Percentiles rank a stretch among this genome's conserved stretches.
Conservation (phyloP, 495 filamentous ascomycete genomes). For the Amorphotheca resinae region DNA sequence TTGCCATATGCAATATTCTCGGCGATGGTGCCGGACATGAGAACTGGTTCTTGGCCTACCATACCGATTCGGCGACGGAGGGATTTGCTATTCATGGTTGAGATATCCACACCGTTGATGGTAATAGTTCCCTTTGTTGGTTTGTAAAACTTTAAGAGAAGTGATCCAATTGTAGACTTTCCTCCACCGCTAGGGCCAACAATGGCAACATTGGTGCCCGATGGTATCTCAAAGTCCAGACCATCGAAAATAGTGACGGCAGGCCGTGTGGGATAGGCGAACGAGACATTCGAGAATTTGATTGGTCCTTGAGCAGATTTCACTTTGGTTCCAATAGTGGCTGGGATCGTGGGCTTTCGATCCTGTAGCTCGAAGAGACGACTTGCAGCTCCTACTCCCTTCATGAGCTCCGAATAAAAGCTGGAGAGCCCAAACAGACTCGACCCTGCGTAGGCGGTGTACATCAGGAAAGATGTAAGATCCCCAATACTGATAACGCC, state of each 20-base stretch:
- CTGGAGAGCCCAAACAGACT: constrained; percentile 86
- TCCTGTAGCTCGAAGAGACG: constrained; percentile 95
- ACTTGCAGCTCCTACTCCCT: constrained; percentile 89
- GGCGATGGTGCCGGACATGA: constrained; percentile 91
- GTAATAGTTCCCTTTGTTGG: constrained; percentile 65
- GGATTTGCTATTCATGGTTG: constrained; percentile 82
- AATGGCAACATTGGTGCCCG: constrained; percentile 88
- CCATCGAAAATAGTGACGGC: constrained; percentile 84
- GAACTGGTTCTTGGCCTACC: constrained; percentile 87
- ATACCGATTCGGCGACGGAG: constrained; percentile 90
- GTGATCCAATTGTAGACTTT: constrained; percentile 83
- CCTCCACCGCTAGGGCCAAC: constrained; percentile 92
- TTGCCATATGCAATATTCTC: constrained; percentile 95
- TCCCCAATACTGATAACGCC: constrained; percentile 85
- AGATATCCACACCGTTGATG: constrained; percentile 77
- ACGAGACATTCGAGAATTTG: constrained; percentile 69
- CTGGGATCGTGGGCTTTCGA: constrained; percentile 70
- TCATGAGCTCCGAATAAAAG: constrained; percentile 98
- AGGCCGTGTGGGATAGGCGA: constrained; percentile 83
- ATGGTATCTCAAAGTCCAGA: constrained; percentile 79
- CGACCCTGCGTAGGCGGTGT: constrained; percentile 82
- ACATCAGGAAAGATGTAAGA: constrained; percentile 96
- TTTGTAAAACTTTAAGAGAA: constrained; percentile 83
- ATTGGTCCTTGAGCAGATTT: constrained; percentile 76
- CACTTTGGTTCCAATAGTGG: constrained; percentile 68